These are phyloP conservation scores for Setaria italica DNA, from an alignment of 202 grass and related monocot species.

Conservation along the genomic window DNA sequence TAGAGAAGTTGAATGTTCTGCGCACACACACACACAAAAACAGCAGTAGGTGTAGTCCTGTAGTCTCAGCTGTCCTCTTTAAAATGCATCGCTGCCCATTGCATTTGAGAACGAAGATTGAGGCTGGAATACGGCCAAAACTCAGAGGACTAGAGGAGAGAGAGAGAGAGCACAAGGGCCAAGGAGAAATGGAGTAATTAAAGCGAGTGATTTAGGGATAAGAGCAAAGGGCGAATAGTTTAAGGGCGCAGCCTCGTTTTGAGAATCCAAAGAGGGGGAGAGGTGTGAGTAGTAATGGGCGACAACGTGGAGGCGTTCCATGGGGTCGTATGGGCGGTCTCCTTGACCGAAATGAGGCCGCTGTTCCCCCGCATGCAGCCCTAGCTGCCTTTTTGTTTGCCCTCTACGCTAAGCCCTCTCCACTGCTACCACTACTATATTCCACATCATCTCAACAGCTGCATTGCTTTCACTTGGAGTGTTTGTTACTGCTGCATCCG, in stretches of 20 bases:
- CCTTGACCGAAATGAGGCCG: constrained; percentile 65
- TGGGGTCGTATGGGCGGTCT: constrained; percentile 61
- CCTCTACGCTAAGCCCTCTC: constrained; percentile 47
- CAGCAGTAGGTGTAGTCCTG: not conserved
- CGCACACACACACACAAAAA: not conserved
- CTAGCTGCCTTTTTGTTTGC: constrained; percentile 54
- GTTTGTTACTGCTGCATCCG: too few species aligned
- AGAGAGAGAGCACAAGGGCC: constrained; percentile 37
- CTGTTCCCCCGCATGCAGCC: constrained; percentile 53
- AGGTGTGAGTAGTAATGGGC: constrained; percentile 41
- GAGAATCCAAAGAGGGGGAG: constrained; percentile 47
- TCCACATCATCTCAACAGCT: not conserved
- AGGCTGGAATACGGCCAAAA: constrained; percentile 53
- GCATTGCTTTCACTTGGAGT: not conserved
- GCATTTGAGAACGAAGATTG: constrained; percentile 38
- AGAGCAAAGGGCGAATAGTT: constrained; percentile 46
- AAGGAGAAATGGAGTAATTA: constrained; percentile 54
- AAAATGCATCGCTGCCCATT: not conserved
- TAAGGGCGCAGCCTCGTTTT: constrained; percentile 39
- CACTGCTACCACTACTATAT: not conserved
- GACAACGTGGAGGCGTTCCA: constrained; percentile 72
- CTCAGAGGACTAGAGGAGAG: not conserved
- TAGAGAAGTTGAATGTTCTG: constrained; percentile 47
- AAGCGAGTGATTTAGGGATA: constrained; percentile 56
- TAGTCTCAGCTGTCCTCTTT: constrained; percentile 26